A percentile compares a stretch with the other conserved stretches of the same genome.
These are phyloP conservation scores for Hemerocallis citrina DNA, from an alignment of 106 monocot genomes.

Conservation along the genomic window DNA sequence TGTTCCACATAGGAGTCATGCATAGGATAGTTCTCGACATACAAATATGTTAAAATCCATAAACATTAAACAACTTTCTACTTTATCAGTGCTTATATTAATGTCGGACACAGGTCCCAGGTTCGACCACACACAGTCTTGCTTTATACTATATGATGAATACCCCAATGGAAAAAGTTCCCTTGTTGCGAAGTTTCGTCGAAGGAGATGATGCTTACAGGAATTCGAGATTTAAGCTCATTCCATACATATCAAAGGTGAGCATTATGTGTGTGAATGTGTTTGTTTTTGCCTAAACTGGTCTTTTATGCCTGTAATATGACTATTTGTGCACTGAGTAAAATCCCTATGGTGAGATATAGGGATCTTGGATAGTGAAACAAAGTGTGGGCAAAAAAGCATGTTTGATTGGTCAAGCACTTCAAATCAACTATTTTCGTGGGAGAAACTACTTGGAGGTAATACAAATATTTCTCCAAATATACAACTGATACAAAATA, in stretches of 20 bases:
- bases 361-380: constrained; percentile 99
- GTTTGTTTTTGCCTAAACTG: not conserved
- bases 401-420: constrained; percentile 88
- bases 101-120: constrained; percentile 58
- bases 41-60: too few relatives aligned
- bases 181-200: constrained; percentile 74
- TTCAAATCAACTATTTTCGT: constrained; percentile 82
- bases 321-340: constrained; percentile 1
- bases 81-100: not conserved
- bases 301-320: not conserved
- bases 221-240: constrained; percentile 98
- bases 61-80: too few relatives aligned
- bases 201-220: constrained; percentile 84
- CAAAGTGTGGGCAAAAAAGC: constrained; percentile 99
- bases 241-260: constrained; percentile 90
- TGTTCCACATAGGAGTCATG: too few relatives aligned
- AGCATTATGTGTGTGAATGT: not conserved
- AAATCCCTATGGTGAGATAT: constrained; percentile 4
- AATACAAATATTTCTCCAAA: constrained; percentile 1
- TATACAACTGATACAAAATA: too few relatives aligned
- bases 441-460: constrained; percentile 98
- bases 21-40: too few relatives aligned
- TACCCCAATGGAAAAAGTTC: constrained; percentile 63
- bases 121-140: constrained; percentile 74
- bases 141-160: constrained; percentile 95